phyloP scores from a whole-genome alignment of 1,139 yeast species.

The Pichia sp. region DNA sequence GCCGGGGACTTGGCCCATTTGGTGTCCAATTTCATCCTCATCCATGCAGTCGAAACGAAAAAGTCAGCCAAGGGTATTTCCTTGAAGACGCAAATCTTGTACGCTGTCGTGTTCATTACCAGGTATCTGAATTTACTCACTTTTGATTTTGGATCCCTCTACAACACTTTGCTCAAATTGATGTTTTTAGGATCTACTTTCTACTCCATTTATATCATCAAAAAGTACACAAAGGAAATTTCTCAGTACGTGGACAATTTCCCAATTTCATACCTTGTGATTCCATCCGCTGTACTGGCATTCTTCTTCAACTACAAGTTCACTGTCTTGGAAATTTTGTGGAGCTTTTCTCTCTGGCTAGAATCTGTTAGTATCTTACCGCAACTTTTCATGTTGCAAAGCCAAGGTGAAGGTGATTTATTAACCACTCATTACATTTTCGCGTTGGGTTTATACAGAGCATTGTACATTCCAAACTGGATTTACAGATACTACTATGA shows the following conservation, averaged over 20 bases:
- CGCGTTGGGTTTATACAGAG: slow-evolving; percentile 85
- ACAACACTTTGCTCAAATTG: slow-evolving; percentile 75
- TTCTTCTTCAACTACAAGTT: slow-evolving; percentile 63
- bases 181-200: slow-evolving; percentile 69
- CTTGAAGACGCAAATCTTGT: slow-evolving; percentile 77
- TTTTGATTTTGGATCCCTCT: slow-evolving; percentile 54
- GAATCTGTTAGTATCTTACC: slow-evolving; percentile 91
- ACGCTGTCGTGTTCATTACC: slow-evolving; percentile 60
- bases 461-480: slow-evolving; percentile 92
- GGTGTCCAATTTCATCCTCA: slow-evolving; percentile 67
- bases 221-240: slow-evolving; percentile 49
- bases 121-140: slow-evolving; percentile 66
- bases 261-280: slow-evolving; percentile 63
- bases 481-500: slow-evolving; percentile 73
- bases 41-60: slow-evolving; percentile 60
- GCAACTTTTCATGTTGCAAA: slow-evolving; percentile 82
- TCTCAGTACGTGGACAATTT: slow-evolving; percentile 58
- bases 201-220: slow-evolving; percentile 70
- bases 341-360: slow-evolving; percentile 81
- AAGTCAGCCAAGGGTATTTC: slow-evolving; percentile 79
- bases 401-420: slow-evolving; percentile 82
- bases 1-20: slow-evolving; percentile 72
- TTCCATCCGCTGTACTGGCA: slow-evolving; percentile 53
- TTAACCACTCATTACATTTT: slow-evolving; percentile 88
- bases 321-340: slow-evolving; percentile 51